Conservation (phyloP, 148 eudicot genomes). For the Chenopodium suecicum region DNA sequence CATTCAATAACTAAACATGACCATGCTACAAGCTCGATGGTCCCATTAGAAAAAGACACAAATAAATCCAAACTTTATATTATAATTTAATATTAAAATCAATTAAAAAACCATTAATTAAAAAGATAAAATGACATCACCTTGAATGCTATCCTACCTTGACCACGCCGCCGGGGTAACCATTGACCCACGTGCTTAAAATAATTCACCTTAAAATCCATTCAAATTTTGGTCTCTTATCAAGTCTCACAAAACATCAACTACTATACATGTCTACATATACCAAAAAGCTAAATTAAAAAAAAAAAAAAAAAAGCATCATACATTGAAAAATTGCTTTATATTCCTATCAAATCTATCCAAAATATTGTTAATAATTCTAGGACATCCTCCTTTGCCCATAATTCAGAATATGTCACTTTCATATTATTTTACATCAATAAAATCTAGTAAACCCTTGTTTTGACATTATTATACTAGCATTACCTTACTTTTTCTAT, state of each 20-base stretch:
- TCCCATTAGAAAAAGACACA: background rate
- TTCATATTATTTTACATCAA: slow-evolving; percentile 15
- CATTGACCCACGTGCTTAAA: slow-evolving; percentile 36
- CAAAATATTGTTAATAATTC: slow-evolving; percentile 9
- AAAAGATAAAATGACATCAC: background rate
- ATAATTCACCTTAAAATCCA: background rate
- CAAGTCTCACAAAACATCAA: slow-evolving; percentile 13
- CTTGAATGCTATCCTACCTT: slow-evolving; percentile 25
- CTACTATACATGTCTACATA: background rate
- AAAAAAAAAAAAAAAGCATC: background rate
- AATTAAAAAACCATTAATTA: background rate
- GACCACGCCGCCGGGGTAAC: slow-evolving; percentile 32
- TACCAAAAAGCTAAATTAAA: background rate
- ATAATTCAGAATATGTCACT: slow-evolving; percentile 25
- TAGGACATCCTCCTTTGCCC: slow-evolving; percentile 39
- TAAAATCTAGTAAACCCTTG: slow-evolving; percentile 19
- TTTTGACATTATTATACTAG: slow-evolving; percentile 10
- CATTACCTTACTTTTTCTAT: background rate
- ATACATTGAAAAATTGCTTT: background rate
- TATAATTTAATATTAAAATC: background rate
- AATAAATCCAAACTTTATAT: background rate
- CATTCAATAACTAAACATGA: slow-evolving; percentile 12
- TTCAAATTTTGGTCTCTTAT: background rate
- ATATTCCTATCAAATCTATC: background rate
- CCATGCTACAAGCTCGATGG: background rate